Evolutionary conservation across 495 filamentous ascomycete genomes (phyloP), one percentile per base, ranked within the genome.

Genomic region (Aspergillus homomorphus): DNA sequence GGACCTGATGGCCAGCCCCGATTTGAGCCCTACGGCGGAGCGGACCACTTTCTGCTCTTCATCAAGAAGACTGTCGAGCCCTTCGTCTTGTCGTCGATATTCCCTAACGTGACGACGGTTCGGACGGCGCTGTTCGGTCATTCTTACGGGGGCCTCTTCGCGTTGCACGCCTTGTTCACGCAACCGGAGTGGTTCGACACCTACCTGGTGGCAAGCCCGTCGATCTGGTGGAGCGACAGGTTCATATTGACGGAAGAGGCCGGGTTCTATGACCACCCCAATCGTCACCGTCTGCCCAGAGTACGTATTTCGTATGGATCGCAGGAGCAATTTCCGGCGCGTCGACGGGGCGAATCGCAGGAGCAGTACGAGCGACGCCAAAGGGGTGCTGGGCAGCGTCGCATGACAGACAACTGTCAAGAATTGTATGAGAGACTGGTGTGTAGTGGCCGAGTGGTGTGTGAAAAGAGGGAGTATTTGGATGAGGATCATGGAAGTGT

Each of bases 401-500:
- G 57, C 5, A 69, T 69, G 66, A 41, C 46, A 12, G 66, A 63
- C 22, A 69, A 69, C 23, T 69, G 66, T 24, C 56, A 59, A 7
- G 61, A 69, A 19, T 55, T 69, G 22, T 58, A 58, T 16, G 15
- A 49, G 4, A 38, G 54, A 12, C 51, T 65, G 0, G 0, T 38
- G 7, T 43, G 18, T 8, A 61, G 59, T 49, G 30, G 50, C 18
- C 43, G 38, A 1, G 18, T 66, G 18, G 43, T 18, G 2, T 33
- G 64, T 18, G 45, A 60, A 19, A 55, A 49, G 15, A 58, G 54
- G 9, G 58, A 54, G 26, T 67, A 67, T 30, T 22, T 52, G 24
- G 65, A 63, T 46, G 67, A 69, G 30, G 65, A 69, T 43, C 64
- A 69, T 60, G 62, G 66, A 3, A 69, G 64, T 51, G 66, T 69